A percentile compares a stretch with the other conserved stretches of the same genome.
Evolutionary conservation across 768 basidiomycete species (phyloP).

Genomic region (Austroboletus eburneus): DNA sequence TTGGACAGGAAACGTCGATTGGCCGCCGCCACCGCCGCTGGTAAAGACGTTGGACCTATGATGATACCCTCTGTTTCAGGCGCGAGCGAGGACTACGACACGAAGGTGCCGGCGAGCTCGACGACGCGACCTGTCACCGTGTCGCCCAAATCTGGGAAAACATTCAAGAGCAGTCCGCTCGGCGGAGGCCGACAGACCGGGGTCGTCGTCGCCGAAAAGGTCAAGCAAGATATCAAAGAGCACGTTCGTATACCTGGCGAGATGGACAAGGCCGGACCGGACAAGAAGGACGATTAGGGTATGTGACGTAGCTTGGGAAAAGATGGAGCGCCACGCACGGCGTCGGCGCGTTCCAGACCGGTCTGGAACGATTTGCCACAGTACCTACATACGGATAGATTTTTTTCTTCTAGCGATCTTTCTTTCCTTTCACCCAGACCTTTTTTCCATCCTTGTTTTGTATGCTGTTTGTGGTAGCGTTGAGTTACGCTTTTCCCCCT

Average conservation of each 20-base stretch:
- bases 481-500: conserved; percentile 12
- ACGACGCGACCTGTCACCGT: conserved; percentile 11
- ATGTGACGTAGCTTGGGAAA: background rate
- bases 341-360: background rate
- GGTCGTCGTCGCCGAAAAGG: conserved; percentile 47
- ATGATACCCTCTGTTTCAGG: conserved; percentile 2
- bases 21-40: conserved; percentile 19
- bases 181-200: conserved; percentile 41
- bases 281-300: conserved; percentile 30
- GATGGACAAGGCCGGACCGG: conserved; percentile 32
- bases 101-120: conserved; percentile 2
- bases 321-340: no score
- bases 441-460: background rate
- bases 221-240: conserved; percentile 33
- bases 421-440: background rate
- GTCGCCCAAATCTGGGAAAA: conserved; percentile 38
- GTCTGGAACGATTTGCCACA: no score
- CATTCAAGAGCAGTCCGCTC: conserved; percentile 73
- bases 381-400: background rate
- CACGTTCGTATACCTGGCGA: conserved; percentile 33
- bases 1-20: conserved; percentile 62
- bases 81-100: conserved; percentile 16
- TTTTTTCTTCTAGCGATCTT: background rate
- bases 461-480: conserved; percentile 13
- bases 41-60: conserved; percentile 11